phyloP scores from a whole-genome alignment of 2,329 filamentous ascomycete species.

The Diaporthe destruens region DNA sequence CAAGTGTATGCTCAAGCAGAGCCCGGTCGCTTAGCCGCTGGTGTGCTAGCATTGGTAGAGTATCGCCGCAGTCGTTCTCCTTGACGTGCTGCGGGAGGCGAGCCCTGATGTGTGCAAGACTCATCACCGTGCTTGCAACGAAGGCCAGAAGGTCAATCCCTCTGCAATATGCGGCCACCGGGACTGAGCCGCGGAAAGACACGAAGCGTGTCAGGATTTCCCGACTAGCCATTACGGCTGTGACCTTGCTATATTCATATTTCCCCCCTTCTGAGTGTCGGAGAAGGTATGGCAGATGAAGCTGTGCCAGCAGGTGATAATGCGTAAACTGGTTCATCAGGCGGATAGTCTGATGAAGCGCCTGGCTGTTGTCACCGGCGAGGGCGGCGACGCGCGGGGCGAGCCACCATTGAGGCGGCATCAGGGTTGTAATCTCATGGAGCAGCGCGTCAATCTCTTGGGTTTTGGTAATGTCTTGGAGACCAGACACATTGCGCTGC shows the following conservation, averaged over 20 bases:
- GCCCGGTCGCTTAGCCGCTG: constrained; percentile 58
- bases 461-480: constrained; percentile 48
- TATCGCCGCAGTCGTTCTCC: constrained; percentile 23
- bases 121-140: constrained; percentile 55
- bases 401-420: constrained; percentile 60
- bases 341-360: constrained; percentile 51
- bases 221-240: constrained; percentile 56
- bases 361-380: constrained; percentile 40
- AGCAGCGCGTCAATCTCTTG: constrained; percentile 55
- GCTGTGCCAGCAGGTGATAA: constrained; percentile 56
- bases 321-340: constrained; percentile 58
- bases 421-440: constrained; percentile 50
- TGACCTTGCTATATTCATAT: constrained; percentile 55
- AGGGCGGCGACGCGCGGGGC: constrained; percentile 44
- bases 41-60: constrained; percentile 53
- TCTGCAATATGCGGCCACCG: constrained; percentile 53
- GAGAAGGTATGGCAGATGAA: constrained; percentile 61
- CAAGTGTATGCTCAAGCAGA: constrained; percentile 54
- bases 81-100: constrained; percentile 43
- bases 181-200: constrained; percentile 50
- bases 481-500: constrained; percentile 51
- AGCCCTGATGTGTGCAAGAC: constrained; percentile 56
- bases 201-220: constrained; percentile 57
- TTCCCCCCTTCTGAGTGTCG: constrained; percentile 46
- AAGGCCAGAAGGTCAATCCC: constrained; percentile 58